phyloP scores from a whole-genome alignment of 1,284 basidiomycete genomes.

The Cystobasidium pallidum region DNA sequence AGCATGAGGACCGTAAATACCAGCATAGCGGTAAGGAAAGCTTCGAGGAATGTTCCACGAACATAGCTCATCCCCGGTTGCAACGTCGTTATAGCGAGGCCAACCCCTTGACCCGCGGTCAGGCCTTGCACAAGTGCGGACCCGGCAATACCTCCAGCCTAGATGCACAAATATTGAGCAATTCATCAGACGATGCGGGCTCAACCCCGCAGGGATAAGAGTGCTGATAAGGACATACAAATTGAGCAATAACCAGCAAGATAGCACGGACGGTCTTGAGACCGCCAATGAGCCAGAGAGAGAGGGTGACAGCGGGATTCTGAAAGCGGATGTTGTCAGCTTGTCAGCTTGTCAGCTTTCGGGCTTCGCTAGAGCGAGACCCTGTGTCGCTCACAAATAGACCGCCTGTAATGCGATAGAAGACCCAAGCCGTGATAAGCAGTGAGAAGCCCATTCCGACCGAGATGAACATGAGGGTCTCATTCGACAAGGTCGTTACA shows the following conservation, averaged over 20 bases:
- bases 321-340: not conserved
- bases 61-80: conserved; percentile 52
- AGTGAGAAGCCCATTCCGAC: conserved; percentile 69
- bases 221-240: conserved; percentile 50
- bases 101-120: conserved; percentile 54
- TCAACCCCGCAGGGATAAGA: too few species aligned
- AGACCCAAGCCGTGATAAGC: conserved; percentile 69
- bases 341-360: too few species aligned
- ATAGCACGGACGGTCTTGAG: conserved; percentile 57
- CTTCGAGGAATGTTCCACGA: conserved; percentile 57
- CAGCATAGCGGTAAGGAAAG: conserved; percentile 60
- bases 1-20: conserved; percentile 58
- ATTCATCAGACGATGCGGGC: too few species aligned
- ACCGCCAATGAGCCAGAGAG: conserved; percentile 59
- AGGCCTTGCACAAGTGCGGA: conserved; percentile 58
- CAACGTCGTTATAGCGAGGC: conserved; percentile 57
- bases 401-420: conserved; percentile 59
- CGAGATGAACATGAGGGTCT: conserved; percentile 64
- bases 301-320: conserved; percentile 56
- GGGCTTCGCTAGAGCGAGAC: not conserved
- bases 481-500: conserved; percentile 51
- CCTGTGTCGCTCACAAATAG: conserved; percentile 45
- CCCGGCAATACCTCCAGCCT: conserved; percentile 59
- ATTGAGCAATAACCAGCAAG: conserved; percentile 58
- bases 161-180: not conserved